Evolutionary conservation across 2,329 filamentous ascomycete genomes (phyloP), one percentile per base, ranked within the genome.

Genomic region (Hortaea werneckii): DNA sequence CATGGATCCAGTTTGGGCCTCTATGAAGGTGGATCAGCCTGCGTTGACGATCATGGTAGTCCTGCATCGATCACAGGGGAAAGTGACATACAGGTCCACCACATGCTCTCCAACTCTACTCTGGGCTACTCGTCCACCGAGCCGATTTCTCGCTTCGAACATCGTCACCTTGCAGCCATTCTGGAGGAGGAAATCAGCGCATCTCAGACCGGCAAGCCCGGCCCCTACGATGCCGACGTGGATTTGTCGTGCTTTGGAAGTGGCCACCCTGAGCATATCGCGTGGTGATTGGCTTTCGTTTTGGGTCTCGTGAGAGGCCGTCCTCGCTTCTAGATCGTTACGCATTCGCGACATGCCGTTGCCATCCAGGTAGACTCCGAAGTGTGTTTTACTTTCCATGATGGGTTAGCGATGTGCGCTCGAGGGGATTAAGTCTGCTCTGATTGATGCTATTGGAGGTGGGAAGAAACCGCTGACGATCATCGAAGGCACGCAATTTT

Each of bases 1-100:
- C 83, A 49, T 88, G 83, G 43, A 88, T 85, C 83, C 83, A 88
- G 56, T 87, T 88, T n/a, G 83, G 81, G 0, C 84, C 84, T 29
- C 76, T 80, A 32, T 4, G 9, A 26, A 6, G 9, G 4, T 4
- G 4, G 9, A 44, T 46, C 37, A 46, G 43, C 12, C 4, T 12
- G 3, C 28, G 32, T 47, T 13, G n/a, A 20, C 2, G 29, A 12
- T 34, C 37, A n/a, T 3, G 41, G 27, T 28, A 12, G 37, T 9
- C 20, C 20, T 4, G 20, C 4, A 20, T 20, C 20, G 20, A 20
- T 20, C 20, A 13, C 8, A 40, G 13, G 13, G 27, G 32, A 4
- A 34, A 43, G 40, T 34, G 40, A 65, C 74, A 54, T 68, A 79
- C 75, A 80, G 62, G 61, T 82, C 78, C 38, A 81, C 71, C 9